phyloP scores from a whole-genome alignment of 2,329 filamentous ascomycete genomes.

The Neonectria neomacrospora region DNA sequence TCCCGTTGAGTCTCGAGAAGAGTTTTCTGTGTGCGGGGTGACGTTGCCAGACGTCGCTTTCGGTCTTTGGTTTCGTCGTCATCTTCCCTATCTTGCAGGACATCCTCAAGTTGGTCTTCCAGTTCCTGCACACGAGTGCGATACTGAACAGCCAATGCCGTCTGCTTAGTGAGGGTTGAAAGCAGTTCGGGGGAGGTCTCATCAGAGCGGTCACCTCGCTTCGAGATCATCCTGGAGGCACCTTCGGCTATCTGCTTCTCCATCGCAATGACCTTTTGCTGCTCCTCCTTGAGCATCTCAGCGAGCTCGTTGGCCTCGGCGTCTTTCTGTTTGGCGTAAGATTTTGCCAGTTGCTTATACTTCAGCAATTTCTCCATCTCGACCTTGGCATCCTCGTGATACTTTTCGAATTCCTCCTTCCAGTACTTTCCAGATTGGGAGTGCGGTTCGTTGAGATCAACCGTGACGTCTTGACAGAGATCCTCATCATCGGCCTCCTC shows the following conservation, averaged over 20 bases:
- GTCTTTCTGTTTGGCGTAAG: constrained; percentile 82
- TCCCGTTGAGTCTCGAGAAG: constrained; percentile 65
- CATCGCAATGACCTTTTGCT: constrained; percentile 71
- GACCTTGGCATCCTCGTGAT: constrained; percentile 75
- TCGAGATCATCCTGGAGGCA: constrained; percentile 63
- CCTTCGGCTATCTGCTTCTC: constrained; percentile 71
- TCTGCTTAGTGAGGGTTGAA: constrained; percentile 67
- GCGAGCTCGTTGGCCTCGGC: constrained; percentile 73
- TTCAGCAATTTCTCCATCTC: constrained; percentile 82
- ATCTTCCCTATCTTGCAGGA: constrained; percentile 51
- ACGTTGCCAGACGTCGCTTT: constrained; percentile 54
- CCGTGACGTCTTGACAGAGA: constrained; percentile 68
- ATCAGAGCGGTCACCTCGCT: constrained; percentile 48
- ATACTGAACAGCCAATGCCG: constrained; percentile 67
- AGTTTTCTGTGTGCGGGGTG: constrained; percentile 62
- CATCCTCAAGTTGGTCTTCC: constrained; percentile 60
- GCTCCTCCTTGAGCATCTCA: constrained; percentile 74
- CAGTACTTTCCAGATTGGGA: constrained; percentile 82
- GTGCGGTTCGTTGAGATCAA: constrained; percentile 78
- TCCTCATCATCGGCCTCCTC: constrained; percentile 60
- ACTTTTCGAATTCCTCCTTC: constrained; percentile 81
- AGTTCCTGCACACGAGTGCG: constrained; percentile 69
- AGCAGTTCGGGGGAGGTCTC: constrained; percentile 60
- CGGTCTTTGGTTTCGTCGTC: constrained; percentile 46
- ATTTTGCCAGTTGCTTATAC: constrained; percentile 83